Percentiles rank a stretch among this genome's conserved stretches.
Conservation (phyloP, 2,329 filamentous ascomycete species). For the Pseudocercospora macadamiae region DNA sequence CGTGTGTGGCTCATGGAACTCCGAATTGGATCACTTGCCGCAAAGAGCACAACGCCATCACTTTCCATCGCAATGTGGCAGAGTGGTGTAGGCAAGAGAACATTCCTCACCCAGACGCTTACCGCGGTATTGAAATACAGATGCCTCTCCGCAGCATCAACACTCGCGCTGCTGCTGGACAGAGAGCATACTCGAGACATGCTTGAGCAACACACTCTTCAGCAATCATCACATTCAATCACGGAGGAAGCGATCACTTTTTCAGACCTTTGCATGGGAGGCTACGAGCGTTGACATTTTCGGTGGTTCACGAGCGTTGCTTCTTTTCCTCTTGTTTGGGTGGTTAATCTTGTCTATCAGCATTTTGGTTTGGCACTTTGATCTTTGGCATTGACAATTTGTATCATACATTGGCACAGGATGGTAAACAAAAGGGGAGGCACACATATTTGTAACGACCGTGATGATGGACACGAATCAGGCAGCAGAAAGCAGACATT, state of each 20-base stretch:
- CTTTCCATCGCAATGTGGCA: conserved; percentile 9
- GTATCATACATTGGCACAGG: too few relatives aligned
- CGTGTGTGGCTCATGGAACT: conserved; percentile 16
- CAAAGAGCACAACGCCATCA: neutral
- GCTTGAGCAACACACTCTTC: too few relatives aligned
- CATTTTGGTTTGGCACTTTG: neutral
- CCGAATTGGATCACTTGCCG: conserved; percentile 25
- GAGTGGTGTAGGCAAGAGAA: too few relatives aligned
- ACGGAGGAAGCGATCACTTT: too few relatives aligned
- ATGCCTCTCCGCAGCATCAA: too few relatives aligned
- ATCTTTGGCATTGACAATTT: too few relatives aligned
- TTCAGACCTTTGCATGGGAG: too few relatives aligned
- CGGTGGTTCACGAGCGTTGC: too few relatives aligned
- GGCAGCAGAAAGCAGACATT: neutral
- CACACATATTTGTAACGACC: conserved; percentile 3
- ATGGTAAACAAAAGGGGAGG: neutral
- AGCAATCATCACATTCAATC: too few relatives aligned
- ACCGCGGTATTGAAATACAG: too few relatives aligned
- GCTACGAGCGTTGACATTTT: too few relatives aligned
- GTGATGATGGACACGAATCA: neutral
- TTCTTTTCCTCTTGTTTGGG: neutral
- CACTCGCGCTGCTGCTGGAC: neutral
- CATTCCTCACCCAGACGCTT: too few relatives aligned
- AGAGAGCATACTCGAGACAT: neutral
- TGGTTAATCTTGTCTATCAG: neutral